Evolutionary conservation across 2,329 filamentous ascomycete species (phyloP).

Genomic region (Lasiodiplodia hormozganensis): DNA sequence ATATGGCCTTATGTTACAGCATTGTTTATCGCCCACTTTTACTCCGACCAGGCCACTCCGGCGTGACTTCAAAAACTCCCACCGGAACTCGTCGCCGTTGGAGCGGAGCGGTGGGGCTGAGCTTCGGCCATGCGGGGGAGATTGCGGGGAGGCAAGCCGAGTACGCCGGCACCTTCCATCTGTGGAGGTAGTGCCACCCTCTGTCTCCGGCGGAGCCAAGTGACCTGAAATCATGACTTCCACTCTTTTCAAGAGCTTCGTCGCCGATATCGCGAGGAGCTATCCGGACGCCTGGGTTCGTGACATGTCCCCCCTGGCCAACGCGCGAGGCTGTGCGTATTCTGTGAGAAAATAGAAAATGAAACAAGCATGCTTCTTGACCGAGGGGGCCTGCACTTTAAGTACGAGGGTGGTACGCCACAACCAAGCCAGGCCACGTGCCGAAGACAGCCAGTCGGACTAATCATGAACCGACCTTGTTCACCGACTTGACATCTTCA

Average conservation of each 20-base stretch:
- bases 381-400: neutral
- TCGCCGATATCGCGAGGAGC: neutral
- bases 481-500: constrained; percentile 15
- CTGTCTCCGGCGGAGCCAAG: neutral
- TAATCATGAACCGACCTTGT: constrained; percentile 10
- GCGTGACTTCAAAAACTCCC: too few species aligned
- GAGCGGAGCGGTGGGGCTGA: neutral
- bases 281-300: neutral
- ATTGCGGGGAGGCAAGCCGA: constrained; percentile 19
- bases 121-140: constrained; percentile 16
- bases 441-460: neutral
- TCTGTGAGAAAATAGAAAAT: neutral
- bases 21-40: neutral
- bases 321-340: neutral
- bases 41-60: neutral
- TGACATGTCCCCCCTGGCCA: neutral
- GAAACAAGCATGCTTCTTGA: neutral
- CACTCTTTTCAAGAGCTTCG: neutral
- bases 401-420: neutral
- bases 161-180: constrained; percentile 12
- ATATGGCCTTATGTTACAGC: neutral
- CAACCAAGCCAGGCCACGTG: neutral
- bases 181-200: neutral
- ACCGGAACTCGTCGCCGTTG: too few species aligned
- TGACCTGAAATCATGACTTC: neutral